phyloP scores from a whole-genome alignment of 495 filamentous ascomycete species.

The Lasiosphaeria hispida region DNA sequence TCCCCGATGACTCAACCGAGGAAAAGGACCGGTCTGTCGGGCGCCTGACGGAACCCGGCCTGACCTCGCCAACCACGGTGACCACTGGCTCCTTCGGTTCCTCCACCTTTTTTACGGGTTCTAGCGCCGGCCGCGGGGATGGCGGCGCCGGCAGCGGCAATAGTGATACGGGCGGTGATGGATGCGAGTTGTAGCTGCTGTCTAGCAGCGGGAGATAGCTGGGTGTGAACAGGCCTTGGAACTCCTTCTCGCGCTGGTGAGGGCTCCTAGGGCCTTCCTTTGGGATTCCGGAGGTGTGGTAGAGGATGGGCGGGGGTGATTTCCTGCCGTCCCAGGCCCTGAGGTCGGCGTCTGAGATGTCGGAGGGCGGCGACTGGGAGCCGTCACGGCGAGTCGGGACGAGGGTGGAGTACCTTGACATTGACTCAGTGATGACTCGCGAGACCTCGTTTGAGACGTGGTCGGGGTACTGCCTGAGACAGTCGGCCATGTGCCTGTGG shows the following conservation, averaged over 20 bases:
- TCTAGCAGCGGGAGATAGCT: slow-evolving; percentile 59
- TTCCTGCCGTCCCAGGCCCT: slow-evolving; percentile 31
- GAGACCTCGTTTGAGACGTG: slow-evolving; percentile 45
- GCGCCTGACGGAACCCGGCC: slow-evolving; percentile 21
- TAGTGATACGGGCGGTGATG: slow-evolving; percentile 25
- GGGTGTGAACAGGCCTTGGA: slow-evolving; percentile 60
- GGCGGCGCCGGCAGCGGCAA: slow-evolving; percentile 16
- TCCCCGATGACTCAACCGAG: slow-evolving; percentile 43
- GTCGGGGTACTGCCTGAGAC: slow-evolving; percentile 43
- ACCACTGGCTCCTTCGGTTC: slow-evolving; percentile 23
- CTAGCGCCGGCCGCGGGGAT: slow-evolving; percentile 18
- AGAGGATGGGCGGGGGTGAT: slow-evolving; percentile 44
- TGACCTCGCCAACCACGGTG: background rate
- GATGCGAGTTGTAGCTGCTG: slow-evolving; percentile 21
- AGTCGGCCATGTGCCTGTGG: slow-evolving; percentile 43
- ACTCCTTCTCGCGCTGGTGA: slow-evolving; percentile 55
- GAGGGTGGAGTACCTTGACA: slow-evolving; percentile 41
- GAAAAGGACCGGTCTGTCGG: slow-evolving; percentile 38
- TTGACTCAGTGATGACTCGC: slow-evolving; percentile 42
- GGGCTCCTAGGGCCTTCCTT: slow-evolving; percentile 38
- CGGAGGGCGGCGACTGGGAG: slow-evolving; percentile 16
- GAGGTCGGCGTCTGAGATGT: slow-evolving; percentile 22
- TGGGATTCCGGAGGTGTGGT: slow-evolving; percentile 35
- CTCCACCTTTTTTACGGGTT: slow-evolving; percentile 28
- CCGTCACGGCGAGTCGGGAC: slow-evolving; percentile 20